phyloP scores from a whole-genome alignment of 2,329 filamentous ascomycete species.

The Cordyceps javanica region DNA sequence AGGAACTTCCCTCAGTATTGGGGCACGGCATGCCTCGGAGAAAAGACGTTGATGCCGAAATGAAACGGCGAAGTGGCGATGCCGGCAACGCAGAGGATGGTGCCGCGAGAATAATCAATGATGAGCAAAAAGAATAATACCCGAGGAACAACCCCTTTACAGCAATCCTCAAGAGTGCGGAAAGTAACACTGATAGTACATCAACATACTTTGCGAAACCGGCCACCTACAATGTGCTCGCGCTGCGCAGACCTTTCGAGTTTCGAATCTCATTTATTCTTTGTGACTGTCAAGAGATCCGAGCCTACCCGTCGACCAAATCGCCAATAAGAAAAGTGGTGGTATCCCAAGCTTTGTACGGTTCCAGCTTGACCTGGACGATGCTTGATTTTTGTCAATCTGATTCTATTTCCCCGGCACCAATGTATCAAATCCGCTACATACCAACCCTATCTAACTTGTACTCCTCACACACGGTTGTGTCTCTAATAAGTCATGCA shows the following conservation, averaged over 20 bases:
- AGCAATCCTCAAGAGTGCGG: too few species aligned
- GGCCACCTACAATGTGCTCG: too few species aligned
- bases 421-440: too few species aligned
- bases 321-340: neutral
- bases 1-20: constrained; percentile 43
- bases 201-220: too few species aligned
- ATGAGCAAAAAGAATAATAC: neutral
- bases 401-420: too few species aligned
- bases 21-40: constrained; percentile 50
- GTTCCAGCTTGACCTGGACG: too few species aligned
- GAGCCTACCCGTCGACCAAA: neutral
- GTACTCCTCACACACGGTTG: too few species aligned
- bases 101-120: constrained; percentile 20
- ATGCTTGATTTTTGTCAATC: too few species aligned
- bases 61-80: constrained; percentile 25
- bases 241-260: neutral
- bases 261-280: neutral
- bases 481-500: too few species aligned
- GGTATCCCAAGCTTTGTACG: too few species aligned
- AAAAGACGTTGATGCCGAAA: constrained; percentile 51
- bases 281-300: neutral
- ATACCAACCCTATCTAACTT: too few species aligned
- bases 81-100: constrained; percentile 5
- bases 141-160: neutral
- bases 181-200: too few species aligned